A percentile compares a stretch with the other conserved stretches of the same genome.
These are phyloP conservation scores for Pontederia crassipes DNA, from an alignment of 176 grass and related monocot species.

Conservation along the genomic window DNA sequence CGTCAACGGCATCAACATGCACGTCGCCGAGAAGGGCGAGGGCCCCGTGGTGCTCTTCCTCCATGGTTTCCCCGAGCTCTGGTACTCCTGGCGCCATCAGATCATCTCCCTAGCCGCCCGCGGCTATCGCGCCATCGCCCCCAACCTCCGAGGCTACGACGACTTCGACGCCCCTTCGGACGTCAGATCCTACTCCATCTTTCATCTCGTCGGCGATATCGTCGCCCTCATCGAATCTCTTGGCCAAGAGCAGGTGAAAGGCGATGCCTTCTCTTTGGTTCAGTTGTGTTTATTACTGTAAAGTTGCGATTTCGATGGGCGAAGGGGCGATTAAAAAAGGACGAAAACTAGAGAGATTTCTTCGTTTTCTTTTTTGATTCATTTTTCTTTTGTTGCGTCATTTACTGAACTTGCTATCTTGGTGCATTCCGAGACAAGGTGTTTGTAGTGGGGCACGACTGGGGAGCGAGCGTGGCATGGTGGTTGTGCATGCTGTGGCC, in stretches of 20 bases:
- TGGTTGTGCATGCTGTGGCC: conserved; percentile 6
- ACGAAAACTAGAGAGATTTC: not conserved
- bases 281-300: not conserved
- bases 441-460: conserved; percentile 17
- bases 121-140: conserved; percentile 19
- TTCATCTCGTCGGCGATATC: conserved; percentile 19
- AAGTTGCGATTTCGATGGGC: not conserved
- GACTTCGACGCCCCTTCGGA: conserved; percentile 5
- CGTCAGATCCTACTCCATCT: conserved; percentile 1
- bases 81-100: conserved; percentile 18
- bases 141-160: conserved; percentile 18
- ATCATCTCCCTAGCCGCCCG: conserved; percentile 5
- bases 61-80: conserved; percentile 18
- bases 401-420: not conserved
- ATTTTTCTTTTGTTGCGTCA: not conserved
- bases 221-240: conserved; percentile 10
- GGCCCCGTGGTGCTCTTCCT: conserved; percentile 14
- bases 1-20: conserved; percentile 20
- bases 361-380: not conserved
- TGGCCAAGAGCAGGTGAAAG: conserved; percentile 1
- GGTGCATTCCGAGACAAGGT: not conserved
- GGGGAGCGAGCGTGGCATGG: conserved; percentile 10
- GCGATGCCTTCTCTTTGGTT: not conserved
- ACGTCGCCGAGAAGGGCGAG: conserved; percentile 17
- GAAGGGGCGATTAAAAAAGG: too few relatives aligned